phyloP scores from a whole-genome alignment of 148 eudicot species.

The Rhododendron molle region DNA sequence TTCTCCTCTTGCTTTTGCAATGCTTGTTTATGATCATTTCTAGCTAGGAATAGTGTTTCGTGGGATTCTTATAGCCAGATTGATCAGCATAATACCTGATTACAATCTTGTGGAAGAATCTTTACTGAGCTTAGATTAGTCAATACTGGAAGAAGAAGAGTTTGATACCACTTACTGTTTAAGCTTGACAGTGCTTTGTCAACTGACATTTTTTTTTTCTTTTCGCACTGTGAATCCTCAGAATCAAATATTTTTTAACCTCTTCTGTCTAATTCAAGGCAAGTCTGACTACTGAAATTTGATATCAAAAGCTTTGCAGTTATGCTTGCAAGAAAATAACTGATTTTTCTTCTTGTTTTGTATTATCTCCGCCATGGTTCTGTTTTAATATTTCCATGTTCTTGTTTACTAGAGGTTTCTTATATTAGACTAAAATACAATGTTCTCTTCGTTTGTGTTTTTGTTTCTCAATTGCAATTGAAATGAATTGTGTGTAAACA shows the following conservation, averaged over 20 bases:
- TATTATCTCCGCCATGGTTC: neutral
- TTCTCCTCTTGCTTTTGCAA: constrained; percentile 12
- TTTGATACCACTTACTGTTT: neutral
- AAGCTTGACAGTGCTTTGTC: neutral
- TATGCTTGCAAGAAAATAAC: neutral
- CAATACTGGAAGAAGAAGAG: neutral
- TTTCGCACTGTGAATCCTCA: neutral
- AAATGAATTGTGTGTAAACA: neutral
- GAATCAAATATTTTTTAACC: neutral
- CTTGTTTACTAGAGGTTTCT: neutral
- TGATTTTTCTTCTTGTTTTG: neutral
- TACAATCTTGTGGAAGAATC: neutral
- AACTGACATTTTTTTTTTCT: neutral
- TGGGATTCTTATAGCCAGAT: neutral
- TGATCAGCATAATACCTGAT: neutral
- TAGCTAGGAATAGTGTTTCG: constrained; percentile 11
- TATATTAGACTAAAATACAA: neutral
- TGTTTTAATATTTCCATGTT: neutral
- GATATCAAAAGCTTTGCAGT: neutral
- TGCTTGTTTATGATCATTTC: neutral
- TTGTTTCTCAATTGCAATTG: neutral
- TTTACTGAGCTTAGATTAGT: neutral
- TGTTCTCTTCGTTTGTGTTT: neutral
- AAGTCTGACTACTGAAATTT: neutral
- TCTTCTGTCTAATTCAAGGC: neutral